A percentile compares a stretch with the other conserved stretches of the same genome.
phyloP scores from a whole-genome alignment of 176 grass and related monocot genomes.

The Oryza officinalis region DNA sequence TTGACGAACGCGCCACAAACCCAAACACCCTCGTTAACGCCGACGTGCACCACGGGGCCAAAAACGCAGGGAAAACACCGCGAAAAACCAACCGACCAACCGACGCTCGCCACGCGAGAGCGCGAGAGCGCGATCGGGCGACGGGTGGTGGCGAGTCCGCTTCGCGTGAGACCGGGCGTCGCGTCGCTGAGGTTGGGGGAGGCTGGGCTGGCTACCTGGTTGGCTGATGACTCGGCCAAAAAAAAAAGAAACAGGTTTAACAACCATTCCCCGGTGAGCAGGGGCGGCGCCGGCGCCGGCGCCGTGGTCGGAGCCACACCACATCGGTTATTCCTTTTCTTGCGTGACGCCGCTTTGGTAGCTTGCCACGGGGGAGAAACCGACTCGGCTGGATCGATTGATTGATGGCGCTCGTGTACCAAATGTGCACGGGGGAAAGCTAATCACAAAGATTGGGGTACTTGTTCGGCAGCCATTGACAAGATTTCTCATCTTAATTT shows the following conservation, averaged over 20 bases:
- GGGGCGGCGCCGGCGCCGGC: no score
- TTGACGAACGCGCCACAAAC: no score
- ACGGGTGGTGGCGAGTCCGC: conserved; percentile 39
- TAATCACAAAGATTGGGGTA: not conserved
- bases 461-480: not conserved
- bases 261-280: not conserved
- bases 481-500: not conserved
- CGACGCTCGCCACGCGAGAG: no score
- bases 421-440: not conserved
- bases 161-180: conserved; percentile 35
- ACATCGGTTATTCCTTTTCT: conserved; percentile 19
- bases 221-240: conserved; percentile 38
- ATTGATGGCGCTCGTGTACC: not conserved
- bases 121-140: not conserved
- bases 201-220: no score
- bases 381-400: not conserved
- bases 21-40: not conserved
- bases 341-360: not conserved
- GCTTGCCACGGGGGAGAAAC: not conserved
- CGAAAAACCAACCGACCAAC: not conserved
- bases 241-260: not conserved
- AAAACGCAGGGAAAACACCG: not conserved
- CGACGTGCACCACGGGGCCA: no score
- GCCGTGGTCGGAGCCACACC: no score
- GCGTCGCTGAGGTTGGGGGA: not conserved